Base-by-base conservation (phyloP, 768 basidiomycete species). In the Podaxis rugospora region DNA sequence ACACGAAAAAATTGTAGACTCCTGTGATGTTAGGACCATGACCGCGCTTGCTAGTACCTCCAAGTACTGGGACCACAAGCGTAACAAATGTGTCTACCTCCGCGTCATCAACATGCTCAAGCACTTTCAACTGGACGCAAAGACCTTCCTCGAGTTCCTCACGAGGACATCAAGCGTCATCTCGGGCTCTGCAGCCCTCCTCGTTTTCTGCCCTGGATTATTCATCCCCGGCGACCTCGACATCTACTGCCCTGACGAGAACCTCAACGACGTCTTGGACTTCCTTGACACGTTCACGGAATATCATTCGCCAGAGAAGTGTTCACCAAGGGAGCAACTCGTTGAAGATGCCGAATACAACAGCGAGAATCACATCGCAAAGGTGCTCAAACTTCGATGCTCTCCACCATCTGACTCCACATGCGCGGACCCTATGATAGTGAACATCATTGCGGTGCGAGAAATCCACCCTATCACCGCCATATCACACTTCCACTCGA, bases 401-500 rank as follows among this genome's bases (percentile, higher is more conserved):
- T 32, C 39, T 21, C 40, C 57, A 25, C 36, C 47, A 16, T 42
- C 52, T 14, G 21, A 32, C 6, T 39, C 42, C 51, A 35, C 4
- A 1, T 5, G 52, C 5, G 37, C 18, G 23, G 47, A 46, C 11
- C 46, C 36, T 13, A 37, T 16, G 47, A 49, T 51, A 11, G 27
- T 62, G 44, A 62, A 62, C 46, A 55, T 62, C 44, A 55, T 62
- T 13, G 54, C 27, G 2, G 53, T 56, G 23, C 40, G 35, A 32
- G 25, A 23, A 5, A 27, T 53, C 16, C 27, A 13, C 9, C 36
- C 61, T 11, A 35, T 55, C 37, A n/a, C 23, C 9, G 36, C 61
- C 46, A 55, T 62, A 28, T 40, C 55, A 10, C 53, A 55, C 44
- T 62, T 62, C 36, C 61, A 62, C 44, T 62, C 61, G 16, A 62